Percentiles rank a stretch among this genome's conserved stretches.
Evolutionary conservation across 2,329 filamentous ascomycete genomes (phyloP).

Genomic region (Fusarium poae): DNA sequence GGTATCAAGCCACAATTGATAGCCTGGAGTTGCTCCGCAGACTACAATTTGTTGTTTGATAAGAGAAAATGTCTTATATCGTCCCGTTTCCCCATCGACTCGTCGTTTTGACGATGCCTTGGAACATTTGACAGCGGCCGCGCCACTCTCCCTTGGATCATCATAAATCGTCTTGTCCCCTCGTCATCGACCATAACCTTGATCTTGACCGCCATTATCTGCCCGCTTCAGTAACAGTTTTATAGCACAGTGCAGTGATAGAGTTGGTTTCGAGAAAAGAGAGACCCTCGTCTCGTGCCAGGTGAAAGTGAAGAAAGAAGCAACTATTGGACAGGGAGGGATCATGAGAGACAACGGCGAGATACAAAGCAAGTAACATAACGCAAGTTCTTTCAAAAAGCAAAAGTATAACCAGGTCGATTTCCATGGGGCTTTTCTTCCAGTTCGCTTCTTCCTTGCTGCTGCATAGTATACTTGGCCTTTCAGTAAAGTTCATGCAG

Average conservation of each 20-base stretch:
- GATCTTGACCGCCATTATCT: slow-evolving; percentile 36
- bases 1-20: background rate
- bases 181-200: slow-evolving; percentile 9
- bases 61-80: background rate
- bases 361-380: slow-evolving; percentile 26
- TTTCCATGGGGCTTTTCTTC: background rate
- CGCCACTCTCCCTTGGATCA: slow-evolving; percentile 12
- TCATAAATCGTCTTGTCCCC: background rate
- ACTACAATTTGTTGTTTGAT: background rate
- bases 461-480: background rate
- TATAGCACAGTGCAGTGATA: slow-evolving; percentile 1
- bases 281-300: slow-evolving; percentile 3
- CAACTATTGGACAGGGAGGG: slow-evolving; percentile 1
- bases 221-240: background rate
- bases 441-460: background rate
- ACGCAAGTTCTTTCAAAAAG: background rate
- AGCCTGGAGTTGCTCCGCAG: background rate
- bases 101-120: background rate
- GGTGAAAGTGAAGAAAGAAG: slow-evolving; percentile 1
- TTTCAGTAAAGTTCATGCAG: background rate
- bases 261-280: slow-evolving; percentile 9
- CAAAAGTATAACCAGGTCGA: background rate
- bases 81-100: background rate
- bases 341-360: slow-evolving; percentile 12
- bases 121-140: background rate